phyloP scores from a whole-genome alignment of 441 rosid genomes.

The Gossypium schwendimanii region DNA sequence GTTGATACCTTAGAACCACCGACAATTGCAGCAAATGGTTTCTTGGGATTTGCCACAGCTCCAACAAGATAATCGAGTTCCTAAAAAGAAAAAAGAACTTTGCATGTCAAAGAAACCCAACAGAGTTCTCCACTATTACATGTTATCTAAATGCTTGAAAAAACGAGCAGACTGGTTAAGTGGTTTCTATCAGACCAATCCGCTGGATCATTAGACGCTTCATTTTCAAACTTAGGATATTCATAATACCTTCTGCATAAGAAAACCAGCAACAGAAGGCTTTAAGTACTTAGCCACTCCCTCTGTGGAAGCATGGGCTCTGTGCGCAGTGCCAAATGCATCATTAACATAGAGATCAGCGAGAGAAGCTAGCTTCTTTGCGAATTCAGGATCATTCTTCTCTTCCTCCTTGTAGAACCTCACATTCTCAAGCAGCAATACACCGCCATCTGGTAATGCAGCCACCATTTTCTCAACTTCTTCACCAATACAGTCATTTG shows the following conservation, averaged over 20 bases:
- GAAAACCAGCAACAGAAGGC: conserved; percentile 96
- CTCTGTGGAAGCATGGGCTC: conserved; percentile 97
- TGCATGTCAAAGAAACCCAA: not conserved
- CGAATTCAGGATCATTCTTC: conserved; percentile 92
- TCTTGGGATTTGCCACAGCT: conserved; percentile 84
- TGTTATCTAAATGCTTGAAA: not conserved
- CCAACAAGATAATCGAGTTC: conserved; percentile 96
- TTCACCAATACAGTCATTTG: conserved; percentile 73
- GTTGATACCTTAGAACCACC: conserved; percentile 90
- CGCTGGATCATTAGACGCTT: not conserved
- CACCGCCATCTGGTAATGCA: conserved; percentile 66
- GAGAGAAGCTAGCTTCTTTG: conserved; percentile 87
- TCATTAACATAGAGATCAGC: conserved; percentile 89
- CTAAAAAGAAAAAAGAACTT: conserved; percentile 27
- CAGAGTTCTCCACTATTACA: not conserved
- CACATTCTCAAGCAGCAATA: conserved; percentile 78
- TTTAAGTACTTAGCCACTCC: conserved; percentile 88
- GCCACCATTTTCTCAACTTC: conserved; percentile 77
- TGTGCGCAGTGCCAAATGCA: conserved; percentile 92
- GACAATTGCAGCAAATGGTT: conserved; percentile 92
- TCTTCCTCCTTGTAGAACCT: conserved; percentile 90
- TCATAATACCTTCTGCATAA: conserved; percentile 74
- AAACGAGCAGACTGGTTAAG: not conserved
- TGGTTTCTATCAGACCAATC: not conserved
- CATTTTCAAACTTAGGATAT: not conserved